Evolutionary conservation across 192 early-diverging fungal species (phyloP).

Genomic region (Phycomyces blakesleeanus): DNA sequence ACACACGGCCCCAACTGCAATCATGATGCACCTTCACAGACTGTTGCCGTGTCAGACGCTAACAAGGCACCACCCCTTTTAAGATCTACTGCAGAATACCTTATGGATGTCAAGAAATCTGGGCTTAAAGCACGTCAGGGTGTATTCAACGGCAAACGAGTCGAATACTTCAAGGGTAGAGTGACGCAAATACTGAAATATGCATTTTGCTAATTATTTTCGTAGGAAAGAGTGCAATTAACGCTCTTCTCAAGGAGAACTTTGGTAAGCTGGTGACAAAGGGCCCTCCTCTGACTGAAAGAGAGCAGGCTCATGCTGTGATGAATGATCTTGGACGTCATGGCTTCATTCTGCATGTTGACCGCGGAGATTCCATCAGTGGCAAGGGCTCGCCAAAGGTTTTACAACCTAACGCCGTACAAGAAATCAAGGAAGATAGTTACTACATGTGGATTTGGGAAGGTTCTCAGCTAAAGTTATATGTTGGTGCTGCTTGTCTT

Average conservation of each 20-base stretch:
- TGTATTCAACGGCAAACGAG: conserved; percentile 82
- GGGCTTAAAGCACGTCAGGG: conserved; percentile 80
- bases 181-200: no score
- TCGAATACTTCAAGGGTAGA: conserved; percentile 88
- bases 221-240: conserved; percentile 31
- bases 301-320: conserved; percentile 23
- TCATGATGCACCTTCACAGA: conserved; percentile 6
- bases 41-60: conserved; percentile 22
- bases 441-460: conserved; percentile 96
- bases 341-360: conserved; percentile 35
- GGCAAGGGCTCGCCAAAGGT: conserved; percentile 25
- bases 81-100: conserved; percentile 58
- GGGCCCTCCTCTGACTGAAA: conserved; percentile 6
- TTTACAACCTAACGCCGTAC: conserved; percentile 17
- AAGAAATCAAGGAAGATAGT: conserved; percentile 57
- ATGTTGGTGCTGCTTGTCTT: conserved; percentile 75
- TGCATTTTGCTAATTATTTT: no score
- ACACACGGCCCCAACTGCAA: conserved; percentile 25
- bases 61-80: conserved; percentile 28
- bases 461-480: conserved; percentile 74
- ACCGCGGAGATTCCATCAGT: conserved; percentile 26
- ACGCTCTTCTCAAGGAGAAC: conserved; percentile 27
- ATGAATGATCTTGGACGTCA: conserved; percentile 26
- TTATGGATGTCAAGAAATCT: conserved; percentile 64
- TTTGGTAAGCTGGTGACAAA: conserved; percentile 25